Evolutionary conservation across 331 rosid genomes (phyloP).

Genomic region (Rosa hybrid): DNA sequence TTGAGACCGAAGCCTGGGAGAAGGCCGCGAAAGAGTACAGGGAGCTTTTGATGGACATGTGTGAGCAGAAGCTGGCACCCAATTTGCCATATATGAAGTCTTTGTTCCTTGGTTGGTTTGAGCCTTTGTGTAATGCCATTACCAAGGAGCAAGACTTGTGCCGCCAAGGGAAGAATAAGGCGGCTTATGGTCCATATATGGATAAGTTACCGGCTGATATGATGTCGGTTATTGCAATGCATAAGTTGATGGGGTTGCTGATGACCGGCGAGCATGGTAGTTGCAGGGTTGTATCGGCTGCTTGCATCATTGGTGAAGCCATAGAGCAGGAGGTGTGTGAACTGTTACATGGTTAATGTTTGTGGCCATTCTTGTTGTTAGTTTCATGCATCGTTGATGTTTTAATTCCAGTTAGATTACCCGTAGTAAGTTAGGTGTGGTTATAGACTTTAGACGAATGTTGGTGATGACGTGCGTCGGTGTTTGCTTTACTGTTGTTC

Average conservation of each 20-base stretch:
- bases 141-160: slow-evolving; percentile 63
- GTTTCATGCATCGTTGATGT: neutral
- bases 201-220: slow-evolving; percentile 73
- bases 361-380: neutral
- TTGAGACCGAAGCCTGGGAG: slow-evolving; percentile 91
- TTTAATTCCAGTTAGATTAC: neutral
- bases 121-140: slow-evolving; percentile 73
- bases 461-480: neutral
- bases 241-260: slow-evolving; percentile 80
- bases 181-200: slow-evolving; percentile 53
- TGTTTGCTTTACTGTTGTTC: slow-evolving; percentile 6
- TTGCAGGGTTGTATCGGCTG: slow-evolving; percentile 65
- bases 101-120: slow-evolving; percentile 96
- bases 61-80: slow-evolving; percentile 88
- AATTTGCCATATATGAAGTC: slow-evolving; percentile 88
- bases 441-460: neutral
- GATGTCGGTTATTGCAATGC: slow-evolving; percentile 94
- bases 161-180: slow-evolving; percentile 45
- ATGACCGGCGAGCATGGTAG: slow-evolving; percentile 64
- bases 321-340: slow-evolving; percentile 82
- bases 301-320: slow-evolving; percentile 77
- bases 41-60: slow-evolving; percentile 92
- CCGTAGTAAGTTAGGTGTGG: neutral
- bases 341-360: slow-evolving; percentile 1
- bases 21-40: slow-evolving; percentile 73